Evolutionary conservation across 2,329 filamentous ascomycete species (phyloP).

Genomic region (Ascomycota sp.): DNA sequence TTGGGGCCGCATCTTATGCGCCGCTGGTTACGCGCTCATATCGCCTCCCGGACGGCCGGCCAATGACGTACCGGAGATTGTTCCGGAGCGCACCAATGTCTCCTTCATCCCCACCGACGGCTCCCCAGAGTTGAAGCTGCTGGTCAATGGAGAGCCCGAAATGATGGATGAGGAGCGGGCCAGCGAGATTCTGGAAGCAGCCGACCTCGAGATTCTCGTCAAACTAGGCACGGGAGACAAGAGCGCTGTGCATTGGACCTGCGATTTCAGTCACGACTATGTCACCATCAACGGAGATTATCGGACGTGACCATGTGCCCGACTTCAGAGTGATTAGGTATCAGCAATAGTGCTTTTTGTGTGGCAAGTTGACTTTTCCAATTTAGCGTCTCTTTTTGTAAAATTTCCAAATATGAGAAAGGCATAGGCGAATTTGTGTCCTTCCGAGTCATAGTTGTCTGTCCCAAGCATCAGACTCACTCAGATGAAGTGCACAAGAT

Average conservation of each 20-base stretch:
- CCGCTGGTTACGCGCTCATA: slow-evolving; percentile 59
- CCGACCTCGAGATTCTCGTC: slow-evolving; percentile 61
- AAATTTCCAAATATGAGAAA: too few species aligned
- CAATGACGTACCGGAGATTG: slow-evolving; percentile 39
- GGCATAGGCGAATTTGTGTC: too few species aligned
- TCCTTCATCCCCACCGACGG: slow-evolving; percentile 60
- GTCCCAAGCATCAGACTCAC: background rate
- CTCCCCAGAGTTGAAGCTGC: slow-evolving; percentile 50
- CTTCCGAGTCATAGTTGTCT: background rate
- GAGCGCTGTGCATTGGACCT: slow-evolving; percentile 61
- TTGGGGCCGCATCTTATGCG: slow-evolving; percentile 92
- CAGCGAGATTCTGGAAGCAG: slow-evolving; percentile 52
- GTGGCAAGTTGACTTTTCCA: background rate
- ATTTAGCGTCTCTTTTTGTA: background rate
- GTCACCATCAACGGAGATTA: slow-evolving; percentile 48
- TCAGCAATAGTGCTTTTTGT: background rate
- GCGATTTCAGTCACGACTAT: slow-evolving; percentile 70
- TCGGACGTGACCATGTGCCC: slow-evolving; percentile 22
- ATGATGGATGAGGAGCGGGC: slow-evolving; percentile 54
- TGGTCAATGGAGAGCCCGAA: slow-evolving; percentile 64
- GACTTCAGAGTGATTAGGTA: background rate
- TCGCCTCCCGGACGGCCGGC: slow-evolving; percentile 32
- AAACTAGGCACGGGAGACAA: slow-evolving; percentile 44
- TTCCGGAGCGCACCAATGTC: slow-evolving; percentile 50
- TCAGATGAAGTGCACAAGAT: background rate